These are phyloP conservation scores for Leccinellum luteum DNA, from an alignment of 768 basidiomycete genomes.

Conservation along the genomic window DNA sequence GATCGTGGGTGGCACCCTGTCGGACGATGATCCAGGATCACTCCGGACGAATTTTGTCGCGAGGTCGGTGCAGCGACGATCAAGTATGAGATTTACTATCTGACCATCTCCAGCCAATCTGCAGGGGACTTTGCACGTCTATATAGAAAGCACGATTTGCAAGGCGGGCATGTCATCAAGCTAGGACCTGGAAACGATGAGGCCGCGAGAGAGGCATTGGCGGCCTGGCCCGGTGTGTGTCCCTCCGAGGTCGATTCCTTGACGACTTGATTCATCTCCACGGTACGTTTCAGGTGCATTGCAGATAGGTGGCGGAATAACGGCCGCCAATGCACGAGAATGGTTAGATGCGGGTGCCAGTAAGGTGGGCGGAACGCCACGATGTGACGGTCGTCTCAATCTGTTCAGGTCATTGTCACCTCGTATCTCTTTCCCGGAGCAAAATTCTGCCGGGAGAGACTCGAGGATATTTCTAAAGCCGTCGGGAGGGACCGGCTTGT, in stretches of 20 bases:
- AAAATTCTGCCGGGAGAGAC: slow-evolving; percentile 71
- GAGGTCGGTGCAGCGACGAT: slow-evolving; percentile 44
- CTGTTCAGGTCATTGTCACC: slow-evolving; percentile 87
- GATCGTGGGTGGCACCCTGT: slow-evolving; percentile 93
- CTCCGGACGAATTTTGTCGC: slow-evolving; percentile 91
- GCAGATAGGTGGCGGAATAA: slow-evolving; percentile 94
- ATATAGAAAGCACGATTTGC: slow-evolving; percentile 65
- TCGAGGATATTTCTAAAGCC: slow-evolving; percentile 55
- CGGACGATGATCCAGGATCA: slow-evolving; percentile 53
- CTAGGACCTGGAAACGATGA: slow-evolving; percentile 86
- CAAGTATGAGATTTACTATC: background rate
- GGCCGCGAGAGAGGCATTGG: slow-evolving; percentile 82
- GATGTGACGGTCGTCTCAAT: slow-evolving; percentile 7
- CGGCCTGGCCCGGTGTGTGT: slow-evolving; percentile 75
- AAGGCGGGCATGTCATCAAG: slow-evolving; percentile 95
- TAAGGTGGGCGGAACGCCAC: slow-evolving; percentile 54
- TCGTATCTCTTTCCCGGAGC: slow-evolving; percentile 90
- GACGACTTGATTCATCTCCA: slow-evolving; percentile 2
- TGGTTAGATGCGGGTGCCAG: slow-evolving; percentile 91
- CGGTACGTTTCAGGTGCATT: slow-evolving; percentile 53
- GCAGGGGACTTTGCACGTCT: slow-evolving; percentile 77
- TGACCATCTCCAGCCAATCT: slow-evolving; percentile 53
- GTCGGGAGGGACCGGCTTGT: slow-evolving; percentile 88
- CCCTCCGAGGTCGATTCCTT: slow-evolving; percentile 1
- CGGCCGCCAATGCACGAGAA: slow-evolving; percentile 67